phyloP scores from a whole-genome alignment of 192 early-diverging fungal species.

The Coemansia sp. region DNA sequence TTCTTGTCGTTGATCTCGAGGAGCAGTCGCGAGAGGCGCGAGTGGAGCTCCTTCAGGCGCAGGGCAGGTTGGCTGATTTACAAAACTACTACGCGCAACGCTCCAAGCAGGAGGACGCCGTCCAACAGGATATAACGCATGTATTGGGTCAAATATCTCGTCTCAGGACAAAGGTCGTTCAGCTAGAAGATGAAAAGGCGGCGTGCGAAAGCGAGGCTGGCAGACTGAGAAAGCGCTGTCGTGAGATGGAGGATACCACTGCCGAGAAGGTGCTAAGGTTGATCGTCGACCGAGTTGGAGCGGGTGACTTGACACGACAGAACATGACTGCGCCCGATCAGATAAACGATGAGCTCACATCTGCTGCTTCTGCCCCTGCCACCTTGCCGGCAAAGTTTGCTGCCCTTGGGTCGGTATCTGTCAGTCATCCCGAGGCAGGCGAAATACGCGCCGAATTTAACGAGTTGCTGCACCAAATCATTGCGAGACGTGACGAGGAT shows the following conservation, averaged over 20 bases:
- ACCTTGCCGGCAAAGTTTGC: slow-evolving; percentile 18
- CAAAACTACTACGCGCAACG: slow-evolving; percentile 31
- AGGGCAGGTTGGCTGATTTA: slow-evolving; percentile 23
- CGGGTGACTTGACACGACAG: slow-evolving; percentile 24
- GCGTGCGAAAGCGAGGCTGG: slow-evolving; percentile 25
- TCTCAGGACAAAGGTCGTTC: slow-evolving; percentile 30
- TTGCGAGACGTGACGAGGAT: slow-evolving; percentile 46
- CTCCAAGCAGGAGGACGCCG: slow-evolving; percentile 31
- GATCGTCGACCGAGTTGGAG: slow-evolving; percentile 43
- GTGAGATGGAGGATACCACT: slow-evolving; percentile 22
- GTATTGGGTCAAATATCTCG: slow-evolving; percentile 44
- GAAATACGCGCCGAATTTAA: slow-evolving; percentile 54
- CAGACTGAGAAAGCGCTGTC: slow-evolving; percentile 25
- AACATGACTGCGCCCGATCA: neutral
- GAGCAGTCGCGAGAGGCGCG: slow-evolving; percentile 24
- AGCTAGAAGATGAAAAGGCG: slow-evolving; percentile 30
- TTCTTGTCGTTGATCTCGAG: slow-evolving; percentile 28
- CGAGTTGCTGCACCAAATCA: slow-evolving; percentile 47
- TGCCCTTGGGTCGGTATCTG: slow-evolving; percentile 15
- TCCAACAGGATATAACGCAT: slow-evolving; percentile 50
- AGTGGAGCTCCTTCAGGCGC: slow-evolving; percentile 28
- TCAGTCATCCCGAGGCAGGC: slow-evolving; percentile 50
- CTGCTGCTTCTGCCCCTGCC: neutral
- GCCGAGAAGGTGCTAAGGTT: slow-evolving; percentile 36
- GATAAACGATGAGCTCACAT: neutral